These are phyloP conservation scores for Cladosporium sp. DNA, from an alignment of 2,329 filamentous ascomycete genomes.

Conservation along the genomic window DNA sequence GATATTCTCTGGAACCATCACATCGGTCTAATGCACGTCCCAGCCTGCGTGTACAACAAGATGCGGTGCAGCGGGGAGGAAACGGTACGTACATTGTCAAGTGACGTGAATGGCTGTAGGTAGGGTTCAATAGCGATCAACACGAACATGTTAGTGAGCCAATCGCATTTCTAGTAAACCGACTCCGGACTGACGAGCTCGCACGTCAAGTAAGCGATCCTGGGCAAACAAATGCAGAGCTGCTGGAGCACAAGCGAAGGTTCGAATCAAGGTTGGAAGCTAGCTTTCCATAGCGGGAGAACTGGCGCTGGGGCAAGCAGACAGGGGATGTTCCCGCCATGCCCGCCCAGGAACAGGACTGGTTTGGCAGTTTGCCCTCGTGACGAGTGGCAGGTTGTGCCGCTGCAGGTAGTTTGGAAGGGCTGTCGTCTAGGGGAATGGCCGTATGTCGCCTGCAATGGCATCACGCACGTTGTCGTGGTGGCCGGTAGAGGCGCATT, in stretches of 20 bases:
- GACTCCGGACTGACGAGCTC: background rate
- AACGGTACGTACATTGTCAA: background rate
- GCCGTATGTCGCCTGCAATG: background rate
- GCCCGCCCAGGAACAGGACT: conserved; percentile 16
- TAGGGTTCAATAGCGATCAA: conserved; percentile 18
- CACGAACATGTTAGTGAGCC: background rate
- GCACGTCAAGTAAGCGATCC: conserved; percentile 8
- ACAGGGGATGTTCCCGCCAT: background rate
- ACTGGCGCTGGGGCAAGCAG: conserved; percentile 2
- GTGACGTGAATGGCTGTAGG: conserved; percentile 16
- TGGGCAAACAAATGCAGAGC: background rate
- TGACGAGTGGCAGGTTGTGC: conserved; percentile 11
- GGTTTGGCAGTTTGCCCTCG: conserved; percentile 7
- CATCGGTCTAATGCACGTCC: conserved; percentile 17
- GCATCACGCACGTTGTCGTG: background rate
- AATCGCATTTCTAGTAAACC: background rate
- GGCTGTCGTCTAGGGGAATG: conserved; percentile 4
- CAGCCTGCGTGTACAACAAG: conserved; percentile 16
- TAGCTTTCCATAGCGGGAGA: conserved; percentile 7
- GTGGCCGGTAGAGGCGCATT: conserved; percentile 11
- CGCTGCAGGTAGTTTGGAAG: background rate
- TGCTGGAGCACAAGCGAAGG: background rate
- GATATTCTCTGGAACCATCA: background rate
- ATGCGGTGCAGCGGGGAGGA: conserved; percentile 1
- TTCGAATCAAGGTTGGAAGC: conserved; percentile 10